Conservation (phyloP, 306 rosid species). For the Astragalus membranaceus region DNA sequence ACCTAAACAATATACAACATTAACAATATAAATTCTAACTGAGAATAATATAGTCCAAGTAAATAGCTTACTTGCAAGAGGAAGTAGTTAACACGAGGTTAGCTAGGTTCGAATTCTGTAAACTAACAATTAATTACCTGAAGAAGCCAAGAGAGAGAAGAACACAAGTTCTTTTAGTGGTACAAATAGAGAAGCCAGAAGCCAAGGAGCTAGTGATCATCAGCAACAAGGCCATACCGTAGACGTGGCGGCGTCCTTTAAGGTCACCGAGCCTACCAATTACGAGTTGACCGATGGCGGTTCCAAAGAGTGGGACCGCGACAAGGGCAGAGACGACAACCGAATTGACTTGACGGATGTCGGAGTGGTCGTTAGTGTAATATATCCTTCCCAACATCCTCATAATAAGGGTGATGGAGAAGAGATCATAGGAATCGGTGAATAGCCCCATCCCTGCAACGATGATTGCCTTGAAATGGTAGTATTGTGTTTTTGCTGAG, state of each 20-base stretch:
- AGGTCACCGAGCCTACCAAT: slow-evolving; percentile 62
- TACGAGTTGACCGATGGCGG: slow-evolving; percentile 50
- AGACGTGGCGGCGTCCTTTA: slow-evolving; percentile 54
- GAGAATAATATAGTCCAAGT: no score
- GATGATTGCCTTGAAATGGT: slow-evolving; percentile 79
- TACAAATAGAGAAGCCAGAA: slow-evolving; percentile 63
- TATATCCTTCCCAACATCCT: slow-evolving; percentile 46
- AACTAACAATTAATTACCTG: not conserved
- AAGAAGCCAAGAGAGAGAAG: slow-evolving; percentile 52
- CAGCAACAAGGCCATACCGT: slow-evolving; percentile 45
- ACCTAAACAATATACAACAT: slow-evolving; percentile 20
- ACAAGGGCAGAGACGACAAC: slow-evolving; percentile 25
- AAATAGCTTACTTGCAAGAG: no score
- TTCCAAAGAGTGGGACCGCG: slow-evolving; percentile 43
- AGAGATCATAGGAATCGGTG: slow-evolving; percentile 72
- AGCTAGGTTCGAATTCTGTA: no score
- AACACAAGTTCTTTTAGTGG: slow-evolving; percentile 32
- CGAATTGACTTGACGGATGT: not conserved
- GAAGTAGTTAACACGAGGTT: no score
- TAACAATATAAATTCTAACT: no score
- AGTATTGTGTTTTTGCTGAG: slow-evolving; percentile 58
- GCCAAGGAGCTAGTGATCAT: slow-evolving; percentile 57
- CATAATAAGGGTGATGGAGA: slow-evolving; percentile 50
- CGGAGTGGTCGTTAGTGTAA: not conserved
- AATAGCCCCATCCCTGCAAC: slow-evolving; percentile 88